A percentile compares a stretch with the other conserved stretches of the same genome.
These are phyloP conservation scores for Solanum corneliomulleri DNA, from an alignment of 257 asterid species.

Conservation along the genomic window DNA sequence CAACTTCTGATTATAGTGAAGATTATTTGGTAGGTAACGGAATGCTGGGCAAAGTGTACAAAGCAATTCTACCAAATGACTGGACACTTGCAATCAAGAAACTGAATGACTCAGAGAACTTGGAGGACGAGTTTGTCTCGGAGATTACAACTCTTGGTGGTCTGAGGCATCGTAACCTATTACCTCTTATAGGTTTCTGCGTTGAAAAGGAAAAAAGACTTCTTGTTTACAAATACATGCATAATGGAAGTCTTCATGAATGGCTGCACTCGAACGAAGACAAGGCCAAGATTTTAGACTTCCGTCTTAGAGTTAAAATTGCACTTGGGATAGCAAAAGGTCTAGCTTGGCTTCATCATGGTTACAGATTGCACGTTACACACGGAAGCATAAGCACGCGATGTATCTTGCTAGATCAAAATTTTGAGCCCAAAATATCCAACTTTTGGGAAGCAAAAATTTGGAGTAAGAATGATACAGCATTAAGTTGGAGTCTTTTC, in stretches of 20 bases:
- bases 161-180: constrained; percentile 5
- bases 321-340: constrained; percentile 14
- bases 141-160: constrained; percentile 10
- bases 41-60: constrained; percentile 8
- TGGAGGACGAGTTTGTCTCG: background rate
- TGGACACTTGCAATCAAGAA: constrained; percentile 4
- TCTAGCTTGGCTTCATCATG: constrained; percentile 14
- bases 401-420: constrained; percentile 8
- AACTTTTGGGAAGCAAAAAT: constrained; percentile 7
- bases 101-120: background rate
- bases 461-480: background rate
- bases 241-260: constrained; percentile 13
- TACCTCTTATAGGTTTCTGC: constrained; percentile 16
- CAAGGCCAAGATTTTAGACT: background rate
- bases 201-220: background rate
- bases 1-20: constrained; percentile 2
- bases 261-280: background rate
- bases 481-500: background rate
- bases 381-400: constrained; percentile 5
- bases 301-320: constrained; percentile 9
- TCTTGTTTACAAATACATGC: constrained; percentile 16
- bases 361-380: background rate
- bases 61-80: constrained; percentile 1
- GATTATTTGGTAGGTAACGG: background rate
- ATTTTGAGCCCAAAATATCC: constrained; percentile 11